Conservation (phyloP, 768 basidiomycete genomes). For the Panus rudis region DNA sequence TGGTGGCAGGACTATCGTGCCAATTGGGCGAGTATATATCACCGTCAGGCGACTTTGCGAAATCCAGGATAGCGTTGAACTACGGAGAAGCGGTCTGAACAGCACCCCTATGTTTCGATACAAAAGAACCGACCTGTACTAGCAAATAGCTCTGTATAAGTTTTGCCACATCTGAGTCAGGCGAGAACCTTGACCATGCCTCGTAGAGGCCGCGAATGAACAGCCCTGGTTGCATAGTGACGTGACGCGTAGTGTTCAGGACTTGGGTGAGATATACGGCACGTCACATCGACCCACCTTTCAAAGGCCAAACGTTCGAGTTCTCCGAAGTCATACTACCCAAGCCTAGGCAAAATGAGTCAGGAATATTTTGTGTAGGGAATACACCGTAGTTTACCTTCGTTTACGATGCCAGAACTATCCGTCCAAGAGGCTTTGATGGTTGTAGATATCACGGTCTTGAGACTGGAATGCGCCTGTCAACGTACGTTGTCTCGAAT, state of each 20-base stretch:
- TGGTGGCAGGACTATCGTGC: not conserved
- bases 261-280: no score
- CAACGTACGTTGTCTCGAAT: not conserved
- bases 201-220: conserved; percentile 3
- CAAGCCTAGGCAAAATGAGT: no score
- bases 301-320: no score
- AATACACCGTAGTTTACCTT: no score
- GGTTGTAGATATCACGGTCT: not conserved
- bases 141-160: not conserved
- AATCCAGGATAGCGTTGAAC: no score
- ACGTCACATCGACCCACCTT: no score
- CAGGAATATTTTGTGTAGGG: no score
- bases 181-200: conserved; percentile 1
- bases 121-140: conserved; percentile 1
- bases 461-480: not conserved
- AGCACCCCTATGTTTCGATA: not conserved
- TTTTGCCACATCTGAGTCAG: not conserved
- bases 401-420: not conserved
- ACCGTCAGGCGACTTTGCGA: no score
- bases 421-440: not conserved
- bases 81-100: no score
- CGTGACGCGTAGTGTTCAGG: no score
- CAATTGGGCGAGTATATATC: conserved; percentile 1
- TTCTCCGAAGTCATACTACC: no score
- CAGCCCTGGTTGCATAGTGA: no score